Evolutionary conservation across 208 protist species (phyloP), one percentile per base, ranked within the genome.

Genomic region (Crithidia thermophila): DNA sequence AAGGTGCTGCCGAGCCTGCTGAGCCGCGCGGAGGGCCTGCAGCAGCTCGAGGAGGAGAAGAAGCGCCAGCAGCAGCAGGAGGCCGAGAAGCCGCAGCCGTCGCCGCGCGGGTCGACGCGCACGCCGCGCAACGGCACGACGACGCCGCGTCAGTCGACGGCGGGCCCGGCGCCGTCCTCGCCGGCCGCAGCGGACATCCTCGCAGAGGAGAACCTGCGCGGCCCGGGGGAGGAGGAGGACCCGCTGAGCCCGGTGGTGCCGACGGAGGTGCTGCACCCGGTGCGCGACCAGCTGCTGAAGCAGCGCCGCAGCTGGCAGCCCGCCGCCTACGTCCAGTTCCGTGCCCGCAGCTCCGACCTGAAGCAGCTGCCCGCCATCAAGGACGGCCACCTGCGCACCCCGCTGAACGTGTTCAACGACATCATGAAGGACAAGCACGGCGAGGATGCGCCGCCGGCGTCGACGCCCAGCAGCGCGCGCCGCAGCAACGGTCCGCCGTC

Each of bases 371-470:
- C 82, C 4, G 77, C 81, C 25, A 67, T 88, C 30, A 89, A 81
- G 74, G 88, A 90, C 50, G 77, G 76, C 3, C 50, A 60, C n/a
- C 43, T 92, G 53, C 87, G 85, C 60, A 93, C 87, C 0, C 90
- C 90, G 42, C 75, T 95, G 23, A 64, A 81, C 52, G 90, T 95
- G 11, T 93, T 95, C 52, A 67, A 85, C 34, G 84, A 90, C 50
- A 34, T 95, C 8, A 82, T 93, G 71, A 73, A 75, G 39, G 64
- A 72, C 27, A 79, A 79, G 50, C 65, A 87, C 69, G 80, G 84
- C 45, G 77, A 87, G 61, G 72, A 84, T 7, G 75, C 70, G 52
- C 51, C 67, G 42, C 62, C 39, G 37, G 13, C 28, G 39, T 74
- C 67, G 51, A 34, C 59, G 33, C 67, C 67, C 51, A 62, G 50